Evolutionary conservation across 2,329 filamentous ascomycete genomes (phyloP).

Genomic region (Venturia effusa): DNA sequence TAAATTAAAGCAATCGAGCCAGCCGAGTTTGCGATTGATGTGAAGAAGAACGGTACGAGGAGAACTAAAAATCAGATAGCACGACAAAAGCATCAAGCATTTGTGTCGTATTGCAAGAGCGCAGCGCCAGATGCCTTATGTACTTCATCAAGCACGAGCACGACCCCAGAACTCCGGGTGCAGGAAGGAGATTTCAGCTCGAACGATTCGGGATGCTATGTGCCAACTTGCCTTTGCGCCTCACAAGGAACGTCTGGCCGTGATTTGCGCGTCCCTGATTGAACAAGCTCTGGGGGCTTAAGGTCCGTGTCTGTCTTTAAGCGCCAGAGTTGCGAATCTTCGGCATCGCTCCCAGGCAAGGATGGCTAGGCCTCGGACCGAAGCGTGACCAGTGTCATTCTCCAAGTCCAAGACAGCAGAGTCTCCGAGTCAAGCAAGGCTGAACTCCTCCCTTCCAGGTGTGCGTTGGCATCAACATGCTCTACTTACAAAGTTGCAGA

Average conservation of each 20-base stretch:
- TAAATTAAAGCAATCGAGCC: neutral
- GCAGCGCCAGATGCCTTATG: neutral
- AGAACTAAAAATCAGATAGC: neutral
- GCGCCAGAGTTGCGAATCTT: neutral
- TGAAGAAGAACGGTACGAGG: neutral
- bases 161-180: neutral
- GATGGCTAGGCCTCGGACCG: neutral
- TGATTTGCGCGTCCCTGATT: neutral
- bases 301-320: neutral
- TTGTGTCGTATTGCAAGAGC: neutral
- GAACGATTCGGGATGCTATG: neutral
- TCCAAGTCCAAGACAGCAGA: neutral
- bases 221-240: neutral
- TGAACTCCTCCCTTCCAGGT: no score
- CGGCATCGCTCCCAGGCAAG: neutral
- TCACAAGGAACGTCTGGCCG: neutral
- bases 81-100: conserved; percentile 3
- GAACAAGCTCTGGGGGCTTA: neutral
- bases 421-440: no score
- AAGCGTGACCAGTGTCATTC: neutral
- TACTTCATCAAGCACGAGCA: neutral
- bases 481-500: no score
- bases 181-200: neutral
- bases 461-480: no score
- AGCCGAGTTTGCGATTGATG: neutral